phyloP scores from a whole-genome alignment of 768 basidiomycete genomes.

The Rhodotorula kratochvilovae region DNA sequence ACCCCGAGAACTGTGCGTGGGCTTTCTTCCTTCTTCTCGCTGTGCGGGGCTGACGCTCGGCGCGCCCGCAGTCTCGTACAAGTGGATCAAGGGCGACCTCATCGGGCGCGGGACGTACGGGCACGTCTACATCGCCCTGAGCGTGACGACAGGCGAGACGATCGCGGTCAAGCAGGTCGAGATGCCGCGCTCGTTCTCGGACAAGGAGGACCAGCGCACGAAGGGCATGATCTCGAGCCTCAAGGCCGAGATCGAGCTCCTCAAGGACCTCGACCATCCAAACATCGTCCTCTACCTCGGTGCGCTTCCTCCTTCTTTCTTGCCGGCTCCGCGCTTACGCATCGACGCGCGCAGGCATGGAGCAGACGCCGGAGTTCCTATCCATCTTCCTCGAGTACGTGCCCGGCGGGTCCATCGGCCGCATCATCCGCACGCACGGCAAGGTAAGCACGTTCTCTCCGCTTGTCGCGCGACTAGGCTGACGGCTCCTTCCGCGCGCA shows the following conservation, averaged over 20 bases:
- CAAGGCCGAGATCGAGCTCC: slow-evolving; percentile 89
- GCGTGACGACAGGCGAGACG: slow-evolving; percentile 96
- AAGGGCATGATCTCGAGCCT: slow-evolving; percentile 80
- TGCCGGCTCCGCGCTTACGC: no score
- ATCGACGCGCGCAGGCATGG: slow-evolving; percentile 24
- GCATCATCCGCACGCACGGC: slow-evolving; percentile 82
- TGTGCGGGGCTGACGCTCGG: neutral
- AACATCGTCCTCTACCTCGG: slow-evolving; percentile 97
- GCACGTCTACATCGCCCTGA: slow-evolving; percentile 89
- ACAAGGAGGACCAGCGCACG: slow-evolving; percentile 82
- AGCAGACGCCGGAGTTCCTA: slow-evolving; percentile 43
- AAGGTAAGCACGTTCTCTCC: slow-evolving; percentile 48
- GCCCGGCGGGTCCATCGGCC: slow-evolving; percentile 90
- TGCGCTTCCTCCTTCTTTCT: slow-evolving; percentile 24
- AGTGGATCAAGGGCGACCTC: slow-evolving; percentile 96
- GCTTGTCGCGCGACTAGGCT: no score
- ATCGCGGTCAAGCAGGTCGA: slow-evolving; percentile 99
- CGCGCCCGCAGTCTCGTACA: slow-evolving; percentile 61
- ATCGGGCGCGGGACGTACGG: slow-evolving; percentile 98
- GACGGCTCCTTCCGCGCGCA: neutral
- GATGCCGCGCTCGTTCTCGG: slow-evolving; percentile 81
- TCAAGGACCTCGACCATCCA: slow-evolving; percentile 93
- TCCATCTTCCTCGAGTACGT: slow-evolving; percentile 95
- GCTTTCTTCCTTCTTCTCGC: neutral
- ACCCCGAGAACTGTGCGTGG: slow-evolving; percentile 61